Base-by-base conservation (phyloP, 192 early-diverging fungal genomes). In the Coemansia sp. region DNA sequence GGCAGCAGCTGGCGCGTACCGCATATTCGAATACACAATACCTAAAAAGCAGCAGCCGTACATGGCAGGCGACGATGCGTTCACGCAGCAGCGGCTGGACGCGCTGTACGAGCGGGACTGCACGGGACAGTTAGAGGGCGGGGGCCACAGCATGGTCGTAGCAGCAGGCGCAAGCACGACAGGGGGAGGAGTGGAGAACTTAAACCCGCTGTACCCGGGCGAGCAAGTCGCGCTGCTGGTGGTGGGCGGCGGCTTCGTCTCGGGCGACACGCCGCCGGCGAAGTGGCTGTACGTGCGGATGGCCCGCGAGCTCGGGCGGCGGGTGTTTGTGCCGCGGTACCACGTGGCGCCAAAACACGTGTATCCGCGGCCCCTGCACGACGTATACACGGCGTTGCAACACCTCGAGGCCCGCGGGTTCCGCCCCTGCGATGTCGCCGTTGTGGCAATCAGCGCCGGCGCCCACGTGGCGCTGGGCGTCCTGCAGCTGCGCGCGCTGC, bases 241-340 rank as follows among this genome's bases (percentile, higher is more conserved):
- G 5, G 38, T 42, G 8, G 66, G 66, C 0, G 66, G 66, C 11
- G 66, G 54, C 2, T 69, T 69, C 29, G 14, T 53, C 22, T 13
- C 23, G 2, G 39, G 66, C 33, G 54, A 69, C 36, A 26, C 34
- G 4, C 41, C 66, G 0, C 6, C 8, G 0, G n/a, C 27, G 17
- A 56, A 42, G 33, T 62, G 49, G 50, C 26, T 47, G 11, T 69
- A 62, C 14, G 19, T 62, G 3, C 39, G 55, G 8, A 30, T 69
- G 30, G 61, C 66, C 2, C 9, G 46, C 11, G 59, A 58, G 26
- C 40, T 62, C n/a, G 42, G 51, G 0, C 33, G 42, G 38, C 59
- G 66, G 5, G 41, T 62, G n/a, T 69, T 69, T 61, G 50, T 57
- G 32, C 59, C 66, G 2, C 15, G 29, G 4, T 69, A 69, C 55